These are phyloP conservation scores for Umbellularia californica DNA, from an alignment of 164 flowering plant genomes.

Conservation along the genomic window DNA sequence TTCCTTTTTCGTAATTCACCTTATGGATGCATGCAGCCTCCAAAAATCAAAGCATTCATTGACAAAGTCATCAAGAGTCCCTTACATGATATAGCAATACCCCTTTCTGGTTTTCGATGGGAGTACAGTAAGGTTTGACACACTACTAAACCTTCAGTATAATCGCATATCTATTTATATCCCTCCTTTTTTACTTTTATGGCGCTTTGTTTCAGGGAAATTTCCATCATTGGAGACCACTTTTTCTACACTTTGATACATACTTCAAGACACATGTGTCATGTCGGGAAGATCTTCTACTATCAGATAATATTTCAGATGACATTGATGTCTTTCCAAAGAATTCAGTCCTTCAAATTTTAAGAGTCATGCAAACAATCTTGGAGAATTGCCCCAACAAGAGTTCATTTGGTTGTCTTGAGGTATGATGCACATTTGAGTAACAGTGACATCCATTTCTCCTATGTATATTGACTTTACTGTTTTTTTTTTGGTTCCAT, in stretches of 20 bases:
- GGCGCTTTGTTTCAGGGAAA: slow-evolving; percentile 63
- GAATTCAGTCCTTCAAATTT: slow-evolving; percentile 75
- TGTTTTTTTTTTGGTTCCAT: too few relatives aligned
- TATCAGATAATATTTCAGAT: slow-evolving; percentile 62
- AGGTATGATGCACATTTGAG: slow-evolving; percentile 45
- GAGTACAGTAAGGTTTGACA: slow-evolving; percentile 79
- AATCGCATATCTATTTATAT: background rate
- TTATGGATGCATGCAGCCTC: slow-evolving; percentile 59
- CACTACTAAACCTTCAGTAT: background rate
- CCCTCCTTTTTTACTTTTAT: background rate
- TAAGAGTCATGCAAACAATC: slow-evolving; percentile 85
- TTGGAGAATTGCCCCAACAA: slow-evolving; percentile 93
- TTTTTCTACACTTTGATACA: slow-evolving; percentile 91
- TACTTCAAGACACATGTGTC: slow-evolving; percentile 84
- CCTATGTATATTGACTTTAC: background rate
- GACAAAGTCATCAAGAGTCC: slow-evolving; percentile 93
- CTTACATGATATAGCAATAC: slow-evolving; percentile 82
- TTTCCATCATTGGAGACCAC: slow-evolving; percentile 96
- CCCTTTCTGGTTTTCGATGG: slow-evolving; percentile 93
- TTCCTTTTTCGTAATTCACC: slow-evolving; percentile 4
- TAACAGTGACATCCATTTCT: background rate
- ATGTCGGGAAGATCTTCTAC: slow-evolving; percentile 68
- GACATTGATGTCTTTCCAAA: slow-evolving; percentile 75
- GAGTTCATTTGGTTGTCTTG: slow-evolving; percentile 79
- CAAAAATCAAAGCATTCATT: slow-evolving; percentile 73